Evolutionary conservation across 345 rosid species (phyloP), one percentile per base, ranked within the genome.

Genomic region (Sisymbrium irio): DNA sequence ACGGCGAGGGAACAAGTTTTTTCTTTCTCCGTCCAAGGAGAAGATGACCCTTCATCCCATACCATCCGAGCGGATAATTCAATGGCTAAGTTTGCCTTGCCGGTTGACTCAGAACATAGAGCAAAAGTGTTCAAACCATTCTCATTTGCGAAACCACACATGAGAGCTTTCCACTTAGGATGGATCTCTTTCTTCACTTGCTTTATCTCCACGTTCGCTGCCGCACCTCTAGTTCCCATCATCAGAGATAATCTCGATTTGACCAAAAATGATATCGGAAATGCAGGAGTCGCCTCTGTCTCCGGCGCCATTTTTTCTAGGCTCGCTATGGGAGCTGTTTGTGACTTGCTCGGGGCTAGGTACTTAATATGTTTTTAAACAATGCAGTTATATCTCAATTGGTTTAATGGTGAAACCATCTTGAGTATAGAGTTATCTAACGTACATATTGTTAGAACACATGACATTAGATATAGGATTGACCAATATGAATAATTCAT

Each of bases 181-280:
- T 87, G 95, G 97, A 76, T 89, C 69, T 91, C 97, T 51, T 91
- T 91, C 79, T 89, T 81, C 85, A 83, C 88, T 45, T 87, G 88
- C 72, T 89, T 91, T 47, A 82, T 89, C 67, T 91, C 97, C 30
- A 91, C 93, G 3, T 89, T 91, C 11, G 97, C 97, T 0, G 97
- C 97, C 0, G 91, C 92, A 9, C 92, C 97, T 8, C 92, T 88
- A 2, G 85, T 88, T 42, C 92, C 95, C 6, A 80, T 89, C 78
- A 91, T 91, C 56, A 79, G 91, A 0, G 95, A 89, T 53, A 91
- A 87, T 63, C 92, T 91, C 13, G 78, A 87, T 66, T 65, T 87
- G n/a, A 85, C 82, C 50, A 87, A 87, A 53, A 32, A 12, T 1
- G 95, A 86, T 72, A 83, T 87, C 0, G 97, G 92, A 0, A 89